A percentile compares a stretch with the other conserved stretches of the same genome.
These are phyloP conservation scores for Leersia perrieri DNA, from an alignment of 176 grass and related monocot genomes.

Conservation along the genomic window DNA sequence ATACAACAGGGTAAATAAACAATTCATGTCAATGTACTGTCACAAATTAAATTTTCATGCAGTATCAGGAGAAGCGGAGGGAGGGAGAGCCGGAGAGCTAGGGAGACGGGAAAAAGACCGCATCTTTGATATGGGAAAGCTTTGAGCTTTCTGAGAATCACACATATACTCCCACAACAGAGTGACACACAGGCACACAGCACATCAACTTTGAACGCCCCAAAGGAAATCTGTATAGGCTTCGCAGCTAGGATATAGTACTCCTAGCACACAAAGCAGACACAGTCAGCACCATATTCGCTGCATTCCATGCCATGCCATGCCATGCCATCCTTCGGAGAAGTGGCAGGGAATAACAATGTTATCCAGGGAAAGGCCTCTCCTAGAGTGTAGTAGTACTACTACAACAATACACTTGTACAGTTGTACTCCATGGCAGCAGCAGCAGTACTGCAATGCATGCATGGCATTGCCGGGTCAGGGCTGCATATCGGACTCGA, in stretches of 20 bases:
- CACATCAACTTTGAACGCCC: slow-evolving; percentile 24
- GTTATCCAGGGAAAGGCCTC: neutral
- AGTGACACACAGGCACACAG: too few relatives aligned
- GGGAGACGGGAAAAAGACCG: neutral
- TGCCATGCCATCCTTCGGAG: neutral
- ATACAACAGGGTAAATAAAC: neutral
- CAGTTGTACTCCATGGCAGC: neutral
- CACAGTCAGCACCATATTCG: neutral
- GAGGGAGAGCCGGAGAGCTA: neutral
- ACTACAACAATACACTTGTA: neutral
- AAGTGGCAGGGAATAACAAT: neutral
- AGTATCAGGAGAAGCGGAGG: neutral
- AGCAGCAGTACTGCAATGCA: neutral
- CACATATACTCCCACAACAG: neutral
- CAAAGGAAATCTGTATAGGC: slow-evolving; percentile 15
- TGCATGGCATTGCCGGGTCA: neutral
- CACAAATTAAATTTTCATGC: neutral
- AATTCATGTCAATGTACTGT: neutral
- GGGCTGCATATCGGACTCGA: neutral
- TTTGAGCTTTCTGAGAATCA: slow-evolving; percentile 21
- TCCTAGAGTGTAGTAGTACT: neutral
- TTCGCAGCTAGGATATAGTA: slow-evolving; percentile 18
- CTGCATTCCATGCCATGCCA: neutral
- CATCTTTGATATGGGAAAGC: slow-evolving; percentile 12
- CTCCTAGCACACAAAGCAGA: slow-evolving; percentile 7